phyloP scores from a whole-genome alignment of 768 basidiomycete genomes.

The Suillus fuscotomentosus region DNA sequence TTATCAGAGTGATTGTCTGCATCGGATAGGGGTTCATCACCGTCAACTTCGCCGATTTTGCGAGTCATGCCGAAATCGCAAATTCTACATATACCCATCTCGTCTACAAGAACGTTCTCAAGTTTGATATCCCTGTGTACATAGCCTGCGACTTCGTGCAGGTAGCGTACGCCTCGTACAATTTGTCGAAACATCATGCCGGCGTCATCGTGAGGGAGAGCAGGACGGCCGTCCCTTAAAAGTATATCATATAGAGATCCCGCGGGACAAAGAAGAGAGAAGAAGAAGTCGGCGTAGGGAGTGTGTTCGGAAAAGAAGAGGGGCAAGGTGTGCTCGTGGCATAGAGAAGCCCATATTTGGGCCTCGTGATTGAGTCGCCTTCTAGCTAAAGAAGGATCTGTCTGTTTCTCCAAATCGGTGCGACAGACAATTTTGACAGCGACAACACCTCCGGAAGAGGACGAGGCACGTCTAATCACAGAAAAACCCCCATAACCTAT shows the following conservation, averaged over 20 bases:
- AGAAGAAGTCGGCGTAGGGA: constrained; percentile 68
- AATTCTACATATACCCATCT: constrained; percentile 83
- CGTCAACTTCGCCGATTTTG: constrained; percentile 52
- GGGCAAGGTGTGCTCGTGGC: constrained; percentile 85
- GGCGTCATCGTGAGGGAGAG: constrained; percentile 72
- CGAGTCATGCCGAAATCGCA: constrained; percentile 83
- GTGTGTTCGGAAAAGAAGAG: constrained; percentile 67
- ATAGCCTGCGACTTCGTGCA: constrained; percentile 73
- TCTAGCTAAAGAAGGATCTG: constrained; percentile 44
- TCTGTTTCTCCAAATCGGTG: constrained; percentile 52
- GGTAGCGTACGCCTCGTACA: constrained; percentile 76
- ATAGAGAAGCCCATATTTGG: constrained; percentile 68
- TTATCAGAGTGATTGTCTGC: constrained; percentile 9
- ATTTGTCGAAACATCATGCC: constrained; percentile 88
- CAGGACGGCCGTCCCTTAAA: constrained; percentile 64
- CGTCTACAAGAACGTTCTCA: constrained; percentile 93
- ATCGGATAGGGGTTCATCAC: constrained; percentile 28
- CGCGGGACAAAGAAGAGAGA: constrained; percentile 81
- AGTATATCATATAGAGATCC: constrained; percentile 86
- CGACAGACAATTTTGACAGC: constrained; percentile 84
- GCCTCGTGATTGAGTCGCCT: constrained; percentile 71
- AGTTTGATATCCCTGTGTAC: constrained; percentile 96
- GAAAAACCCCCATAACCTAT: constrained; percentile 84
- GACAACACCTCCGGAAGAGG: constrained; percentile 61
- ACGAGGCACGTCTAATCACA: constrained; percentile 67